Evolutionary conservation across 164 flowering plant genomes (phyloP).

Genomic region (Houttuynia cordata): DNA sequence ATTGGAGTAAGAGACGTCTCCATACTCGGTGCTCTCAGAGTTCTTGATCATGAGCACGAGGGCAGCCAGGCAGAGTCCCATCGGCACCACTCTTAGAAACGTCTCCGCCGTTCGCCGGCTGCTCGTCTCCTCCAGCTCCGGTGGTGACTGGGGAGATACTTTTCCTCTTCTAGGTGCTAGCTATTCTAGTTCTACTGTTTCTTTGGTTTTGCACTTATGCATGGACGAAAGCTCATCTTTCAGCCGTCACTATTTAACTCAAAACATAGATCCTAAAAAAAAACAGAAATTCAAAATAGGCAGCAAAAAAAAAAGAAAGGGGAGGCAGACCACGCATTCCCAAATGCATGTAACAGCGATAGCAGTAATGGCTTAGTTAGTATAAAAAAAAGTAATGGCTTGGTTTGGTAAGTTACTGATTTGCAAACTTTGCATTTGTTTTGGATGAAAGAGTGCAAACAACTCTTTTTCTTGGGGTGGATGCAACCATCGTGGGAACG

Average conservation of each 20-base stretch:
- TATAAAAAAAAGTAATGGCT: too few relatives aligned
- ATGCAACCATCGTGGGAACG: too few relatives aligned
- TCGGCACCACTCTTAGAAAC: constrained; percentile 46
- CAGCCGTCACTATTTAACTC: background rate
- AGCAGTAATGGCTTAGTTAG: too few relatives aligned
- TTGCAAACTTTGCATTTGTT: too few relatives aligned
- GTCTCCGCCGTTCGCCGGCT: constrained; percentile 48
- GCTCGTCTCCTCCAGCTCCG: background rate
- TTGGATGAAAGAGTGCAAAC: too few relatives aligned
- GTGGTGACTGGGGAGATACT: background rate
- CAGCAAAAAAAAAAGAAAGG: background rate
- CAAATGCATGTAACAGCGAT: background rate
- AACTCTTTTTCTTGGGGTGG: too few relatives aligned
- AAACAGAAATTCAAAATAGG: background rate
- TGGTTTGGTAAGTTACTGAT: too few relatives aligned
- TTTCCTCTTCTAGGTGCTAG: background rate
- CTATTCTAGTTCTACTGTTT: background rate
- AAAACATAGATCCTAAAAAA: too few relatives aligned
- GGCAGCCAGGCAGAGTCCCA: constrained; percentile 55
- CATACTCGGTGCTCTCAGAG: constrained; percentile 51
- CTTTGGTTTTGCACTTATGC: background rate
- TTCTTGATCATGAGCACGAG: constrained; percentile 71
- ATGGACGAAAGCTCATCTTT: background rate
- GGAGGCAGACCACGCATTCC: constrained; percentile 5
- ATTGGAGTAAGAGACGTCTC: constrained; percentile 53